Base-by-base conservation (phyloP, 2,329 filamentous ascomycete genomes). In the Microascus cirrosus region DNA sequence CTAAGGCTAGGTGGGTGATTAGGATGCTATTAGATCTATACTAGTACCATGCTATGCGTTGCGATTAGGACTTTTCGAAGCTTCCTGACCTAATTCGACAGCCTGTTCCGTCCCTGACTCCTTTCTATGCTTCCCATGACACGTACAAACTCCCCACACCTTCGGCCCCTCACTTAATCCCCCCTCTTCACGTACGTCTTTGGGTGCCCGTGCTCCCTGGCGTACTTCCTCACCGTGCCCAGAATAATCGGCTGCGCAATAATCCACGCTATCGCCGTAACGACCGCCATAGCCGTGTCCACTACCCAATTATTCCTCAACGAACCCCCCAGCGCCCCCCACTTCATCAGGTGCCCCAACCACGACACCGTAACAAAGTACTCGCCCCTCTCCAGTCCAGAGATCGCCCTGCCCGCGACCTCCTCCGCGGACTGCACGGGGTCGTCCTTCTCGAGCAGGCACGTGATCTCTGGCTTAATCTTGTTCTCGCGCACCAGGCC, bases 391-490 rank as follows among this genome's bases (percentile, higher is more conserved):
- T 97, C 91, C 52, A 99, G 73, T 0, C 87, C 89, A 51, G 74
- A 73, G 56, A 99, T 84, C 1, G 89, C 78, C 10, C 76, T 76
- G 3, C 73, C 71, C 1, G 94, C 94, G 15, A 95, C 90, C 60
- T 87, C 80, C 5, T 94, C 86, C 5, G 90, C 88, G 0, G 81
- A 86, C 70, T 95, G 88, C 53, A 84, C 78, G 15, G 86, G 86
- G 68, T 99, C 94, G n/a, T 82, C 80, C 63, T 89, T 84, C 71
- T 97, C 94, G 53, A 97, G 73, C 56, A 86, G 77, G 63, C 84
- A 80, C 2, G 92, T 96, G 55, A 96, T 78, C 5, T 79, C 82
- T 8, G 92, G 93, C 72, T 97, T 97, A 32, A 81, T 81, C 64
- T 75, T 71, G 66, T 95, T 86, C 73, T 97, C 93, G 20, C 81